Conservation (phyloP, 225 moss, liverwort and hornwort species). For the Polytrichum formosum region DNA sequence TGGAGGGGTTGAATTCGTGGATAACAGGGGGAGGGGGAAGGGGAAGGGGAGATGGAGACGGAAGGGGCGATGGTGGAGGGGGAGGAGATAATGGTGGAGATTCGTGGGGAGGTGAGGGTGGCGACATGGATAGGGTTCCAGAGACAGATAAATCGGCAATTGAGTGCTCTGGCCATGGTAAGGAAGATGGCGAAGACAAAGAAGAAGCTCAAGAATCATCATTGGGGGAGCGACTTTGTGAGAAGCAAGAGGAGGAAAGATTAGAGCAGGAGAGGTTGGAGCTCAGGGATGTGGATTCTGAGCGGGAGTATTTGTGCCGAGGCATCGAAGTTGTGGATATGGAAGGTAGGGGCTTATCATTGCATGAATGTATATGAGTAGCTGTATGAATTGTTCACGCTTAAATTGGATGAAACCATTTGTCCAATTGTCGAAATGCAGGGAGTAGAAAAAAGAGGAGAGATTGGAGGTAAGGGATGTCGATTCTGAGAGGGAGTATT, state of each 20-base stretch:
- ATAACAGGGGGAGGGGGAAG: conserved; percentile 7
- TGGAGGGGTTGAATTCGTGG: conserved; percentile 29
- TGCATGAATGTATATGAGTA: neutral
- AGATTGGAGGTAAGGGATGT: conserved; percentile 13
- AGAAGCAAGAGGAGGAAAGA: neutral
- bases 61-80: conserved; percentile 5
- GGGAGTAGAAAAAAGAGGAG: neutral
- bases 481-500: conserved; percentile 22
- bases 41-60: conserved; percentile 8
- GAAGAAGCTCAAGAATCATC: neutral
- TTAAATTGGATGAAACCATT: too few relatives aligned
- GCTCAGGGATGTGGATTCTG: conserved; percentile 31
- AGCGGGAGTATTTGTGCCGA: conserved; percentile 16
- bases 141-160: conserved; percentile 6
- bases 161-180: conserved; percentile 3
- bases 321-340: conserved; percentile 29
- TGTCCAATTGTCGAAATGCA: too few relatives aligned
- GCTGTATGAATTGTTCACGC: neutral
- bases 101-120: conserved; percentile 18
- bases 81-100: conserved; percentile 11
- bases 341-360: conserved; percentile 49
- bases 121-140: conserved; percentile 15
- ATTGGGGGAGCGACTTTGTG: neutral
- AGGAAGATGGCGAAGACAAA: conserved; percentile 14
- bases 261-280: neutral